Base-by-base conservation (phyloP, 2,329 filamentous ascomycete genomes). In the Fusarium veterinarium region DNA sequence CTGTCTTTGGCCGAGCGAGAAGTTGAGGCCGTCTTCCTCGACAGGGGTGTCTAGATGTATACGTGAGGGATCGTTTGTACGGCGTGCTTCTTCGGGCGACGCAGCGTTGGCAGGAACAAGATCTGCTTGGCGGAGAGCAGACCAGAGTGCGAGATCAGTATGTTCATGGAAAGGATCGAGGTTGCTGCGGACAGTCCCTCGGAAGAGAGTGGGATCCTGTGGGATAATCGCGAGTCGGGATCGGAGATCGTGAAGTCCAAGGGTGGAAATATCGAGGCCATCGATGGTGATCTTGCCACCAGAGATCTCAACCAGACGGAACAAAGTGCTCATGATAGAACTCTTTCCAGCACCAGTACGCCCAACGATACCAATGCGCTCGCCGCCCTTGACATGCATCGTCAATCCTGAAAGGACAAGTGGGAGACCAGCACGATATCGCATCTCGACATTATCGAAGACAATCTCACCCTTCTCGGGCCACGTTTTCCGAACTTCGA, bases 21-120 rank as follows among this genome's bases (percentile, higher is more conserved):
- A 98, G 83, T 98, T 98, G 69, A 97, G 88, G 0, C 96, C 96
- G 83, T 98, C 95, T 79, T 98, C 96, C 76, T 98, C 95, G 5
- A 98, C 95, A 4, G 90, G 79, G 20, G 89, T 92, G 82, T 98
- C 95, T 28, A 99, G 91, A 73, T 94, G 91, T 68, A 97, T 92
- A 62, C 93, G 90, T 4, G 80, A 79, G 12, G 78, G 92, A 5
- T 98, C 95, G 1, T 90, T 80, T 49, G 45, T 59, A 20, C 88
- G 91, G 80, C 97, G 93, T 28, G 60, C 62, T 25, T 97, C 91
- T 69, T 94, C 91, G 56, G 95, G 91, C 41, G 91, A 88, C 51
- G 86, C 83, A 7, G 86, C 83, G 17, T 90, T 87, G 5, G 81
- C 81, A 6, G 87, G 82, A 5, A 94, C 89, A 4, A 96, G 86